Evolutionary conservation across 2,329 filamentous ascomycete genomes (phyloP), one percentile per base, ranked within the genome.

Genomic region (Stagonosporopsis vannaccii): DNA sequence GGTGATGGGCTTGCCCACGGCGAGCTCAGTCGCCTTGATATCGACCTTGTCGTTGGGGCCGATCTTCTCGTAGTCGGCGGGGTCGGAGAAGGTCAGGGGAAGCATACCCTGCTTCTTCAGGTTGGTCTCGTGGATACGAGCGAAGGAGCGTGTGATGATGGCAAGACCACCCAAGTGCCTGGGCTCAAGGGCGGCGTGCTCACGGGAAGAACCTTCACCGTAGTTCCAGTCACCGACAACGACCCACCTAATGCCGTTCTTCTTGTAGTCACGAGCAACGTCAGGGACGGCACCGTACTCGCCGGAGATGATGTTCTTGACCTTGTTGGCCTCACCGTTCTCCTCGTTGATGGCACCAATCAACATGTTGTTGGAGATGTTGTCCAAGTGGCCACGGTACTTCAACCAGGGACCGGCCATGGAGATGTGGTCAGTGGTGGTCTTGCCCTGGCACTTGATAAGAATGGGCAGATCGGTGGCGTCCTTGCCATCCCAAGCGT

Each of bases 91-190:
- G 72, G 93, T 98, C 66, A 99, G 86, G 73, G 95, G 95, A 82
- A 99, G 90, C 94, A 99, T 97, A 82, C 95, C 95, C 87, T 99
- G 95, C 90, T 99, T 99, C 91, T 99, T 99, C 84, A 99, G 82
- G 87, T 99, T 99, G 84, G 95, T 99, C 86, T 99, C 95, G 86
- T 99, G 95, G 76, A 99, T 99, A 90, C 95, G 95, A 74, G 95
- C 95, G 77, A 99, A 99, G 65, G 87, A 91, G 76, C 92, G 90
- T 75, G 90, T 93, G 78, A 99, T 96, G 84, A 99, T 97, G 74
- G 94, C 95, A 73, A 97, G 87, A 79, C 94, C 95, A 75, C 95
- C 95, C 65, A 99, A 89, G 84, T 98, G 94, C 78, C 95, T 89
- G 76, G 95, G 95, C 85, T 99, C 94, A 61, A 99, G 88, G 79